These are phyloP conservation scores for Diaporthe sp. DNA, from an alignment of 2,329 filamentous ascomycete genomes.

Conservation along the genomic window DNA sequence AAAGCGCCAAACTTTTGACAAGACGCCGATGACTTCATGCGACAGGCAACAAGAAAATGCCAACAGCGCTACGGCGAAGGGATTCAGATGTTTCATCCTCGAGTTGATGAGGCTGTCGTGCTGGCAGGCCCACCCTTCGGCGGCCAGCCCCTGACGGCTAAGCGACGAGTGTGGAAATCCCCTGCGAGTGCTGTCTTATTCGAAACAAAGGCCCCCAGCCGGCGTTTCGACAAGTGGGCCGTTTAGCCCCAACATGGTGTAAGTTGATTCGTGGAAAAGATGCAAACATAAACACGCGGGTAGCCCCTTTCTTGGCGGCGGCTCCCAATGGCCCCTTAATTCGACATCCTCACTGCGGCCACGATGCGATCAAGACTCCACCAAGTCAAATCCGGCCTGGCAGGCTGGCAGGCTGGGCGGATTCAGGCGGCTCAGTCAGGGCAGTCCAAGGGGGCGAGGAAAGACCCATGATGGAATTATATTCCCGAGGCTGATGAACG, in stretches of 20 bases:
- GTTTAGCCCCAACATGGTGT: not conserved
- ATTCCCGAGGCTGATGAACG: slow-evolving; percentile 20
- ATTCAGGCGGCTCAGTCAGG: slow-evolving; percentile 7
- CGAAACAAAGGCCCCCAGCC: slow-evolving; percentile 20
- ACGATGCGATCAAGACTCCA: slow-evolving; percentile 5
- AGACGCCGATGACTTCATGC: not conserved
- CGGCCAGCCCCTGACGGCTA: slow-evolving; percentile 21
- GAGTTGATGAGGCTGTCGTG: slow-evolving; percentile 16
- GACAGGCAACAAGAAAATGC: not conserved
- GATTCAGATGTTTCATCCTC: slow-evolving; percentile 8
- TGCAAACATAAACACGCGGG: slow-evolving; percentile 1
- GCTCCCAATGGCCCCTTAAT: slow-evolving; percentile 33
- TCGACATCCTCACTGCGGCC: slow-evolving; percentile 6
- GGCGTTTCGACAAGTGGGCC: slow-evolving; percentile 23
- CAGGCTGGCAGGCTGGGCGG: not conserved
- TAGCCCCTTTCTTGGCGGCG: slow-evolving; percentile 34
- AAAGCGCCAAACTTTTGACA: not conserved
- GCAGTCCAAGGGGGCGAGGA: not conserved
- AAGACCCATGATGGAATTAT: not conserved
- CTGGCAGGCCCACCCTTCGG: not conserved
- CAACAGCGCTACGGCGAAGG: slow-evolving; percentile 17
- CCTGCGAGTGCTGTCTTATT: slow-evolving; percentile 26
- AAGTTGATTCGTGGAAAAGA: slow-evolving; percentile 33
- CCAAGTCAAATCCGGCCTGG: not conserved
- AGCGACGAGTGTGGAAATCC: slow-evolving; percentile 18